Evolutionary conservation across 192 early-diverging fungal species (phyloP), one percentile per base, ranked within the genome.

Genomic region (Backusella circina): DNA sequence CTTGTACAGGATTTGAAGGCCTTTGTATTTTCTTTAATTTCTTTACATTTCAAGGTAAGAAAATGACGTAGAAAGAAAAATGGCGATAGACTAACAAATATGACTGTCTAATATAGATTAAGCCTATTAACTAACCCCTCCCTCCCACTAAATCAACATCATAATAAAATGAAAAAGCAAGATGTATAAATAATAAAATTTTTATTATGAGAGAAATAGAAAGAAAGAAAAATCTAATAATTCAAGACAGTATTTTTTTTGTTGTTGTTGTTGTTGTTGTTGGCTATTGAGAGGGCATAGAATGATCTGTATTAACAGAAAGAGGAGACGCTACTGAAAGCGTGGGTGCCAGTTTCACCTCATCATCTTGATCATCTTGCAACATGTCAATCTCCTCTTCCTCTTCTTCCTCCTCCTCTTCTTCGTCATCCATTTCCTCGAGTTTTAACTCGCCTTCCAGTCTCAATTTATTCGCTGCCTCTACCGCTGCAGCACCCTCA

Each of bases 1-100:
- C 80, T 99, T 70, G 90, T 98, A n/a, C 97, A 99, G 83, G 98
- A 99, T 84, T 88, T 99, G 39, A 98, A 98, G 79, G 97, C 95
- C 73, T 86, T 97, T 50, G 92, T 99, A 23, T 94, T 98, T 79
- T 98, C 96, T 35, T 85, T 99, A 35, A 95, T 99, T 75, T 89
- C 95, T 3, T 83, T 97, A 74, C 96, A 98, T 83, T 99, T 97
- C 85, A 99, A 99, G 90, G 93, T 93, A 91, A 5, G 28, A 38
- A 37, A 1, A 41, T 33, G 18, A n/a, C n/a, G 5, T 23, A 6
- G 0, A 71, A 21, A 28, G 18, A 3, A 61, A 16, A 32, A 31
- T 47, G 5, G 37, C 50, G 9, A 72, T 65, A 50, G 26, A 31
- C 1, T 16, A 8, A 33, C 21, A n/a, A 23, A 33, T 68, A 3